These are phyloP conservation scores for Pythium coloratum DNA, from an alignment of 352 stramenopile species.

Conservation along the genomic window DNA sequence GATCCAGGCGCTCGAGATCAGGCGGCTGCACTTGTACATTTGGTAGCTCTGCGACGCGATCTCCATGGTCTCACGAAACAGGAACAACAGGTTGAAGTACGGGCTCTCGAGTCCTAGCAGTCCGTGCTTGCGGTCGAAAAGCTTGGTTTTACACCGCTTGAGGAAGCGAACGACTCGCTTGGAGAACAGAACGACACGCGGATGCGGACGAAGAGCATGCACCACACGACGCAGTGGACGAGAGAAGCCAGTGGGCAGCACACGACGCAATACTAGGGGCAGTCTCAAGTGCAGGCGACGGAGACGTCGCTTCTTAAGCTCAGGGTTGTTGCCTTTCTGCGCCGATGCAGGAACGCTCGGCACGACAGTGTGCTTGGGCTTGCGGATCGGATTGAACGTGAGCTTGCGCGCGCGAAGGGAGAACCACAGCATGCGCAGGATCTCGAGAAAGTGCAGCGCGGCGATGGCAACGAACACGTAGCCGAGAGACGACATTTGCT, in stretches of 20 bases:
- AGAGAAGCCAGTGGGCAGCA: background rate
- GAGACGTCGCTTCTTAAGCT: background rate
- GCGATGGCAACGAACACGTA: constrained; percentile 32
- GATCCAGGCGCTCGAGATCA: constrained; percentile 26
- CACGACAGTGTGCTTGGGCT: background rate
- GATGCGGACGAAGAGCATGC: background rate
- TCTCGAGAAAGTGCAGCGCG: constrained; percentile 31
- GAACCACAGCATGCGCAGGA: constrained; percentile 35
- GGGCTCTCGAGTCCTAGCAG: constrained; percentile 25
- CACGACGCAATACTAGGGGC: background rate
- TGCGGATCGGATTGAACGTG: constrained; percentile 22
- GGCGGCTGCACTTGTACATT: constrained; percentile 26
- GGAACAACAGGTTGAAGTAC: constrained; percentile 27
- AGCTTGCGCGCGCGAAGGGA: constrained; percentile 29
- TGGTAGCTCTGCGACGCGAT: constrained; percentile 29
- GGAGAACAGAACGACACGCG: background rate
- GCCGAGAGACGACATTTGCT: constrained; percentile 26
- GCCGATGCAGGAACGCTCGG: constrained; percentile 5
- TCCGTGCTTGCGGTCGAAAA: constrained; percentile 25
- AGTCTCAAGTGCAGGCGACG: background rate
- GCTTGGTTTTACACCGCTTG: constrained; percentile 11
- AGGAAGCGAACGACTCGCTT: constrained; percentile 13
- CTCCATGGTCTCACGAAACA: constrained; percentile 24
- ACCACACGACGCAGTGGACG: background rate
- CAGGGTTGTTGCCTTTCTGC: background rate